These are phyloP conservation scores for Boletus sp. DNA, from an alignment of 768 basidiomycete genomes.

Conservation along the genomic window DNA sequence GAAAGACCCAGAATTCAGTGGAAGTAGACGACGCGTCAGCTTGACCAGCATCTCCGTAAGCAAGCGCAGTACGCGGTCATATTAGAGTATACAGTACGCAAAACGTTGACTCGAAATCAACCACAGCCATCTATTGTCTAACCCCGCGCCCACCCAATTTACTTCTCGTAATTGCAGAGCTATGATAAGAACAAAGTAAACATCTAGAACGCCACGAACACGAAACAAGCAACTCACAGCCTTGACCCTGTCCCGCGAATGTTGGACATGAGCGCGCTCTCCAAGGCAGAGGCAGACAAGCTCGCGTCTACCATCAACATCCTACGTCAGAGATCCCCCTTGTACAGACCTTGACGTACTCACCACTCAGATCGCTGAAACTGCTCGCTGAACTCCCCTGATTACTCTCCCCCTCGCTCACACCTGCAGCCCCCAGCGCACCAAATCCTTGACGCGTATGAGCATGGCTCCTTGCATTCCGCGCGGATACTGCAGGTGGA, in stretches of 20 bases:
- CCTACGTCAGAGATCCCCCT: background rate
- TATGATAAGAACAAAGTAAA: slow-evolving; percentile 11
- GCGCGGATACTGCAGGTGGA: slow-evolving; percentile 56
- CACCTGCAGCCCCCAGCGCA: slow-evolving; percentile 38
- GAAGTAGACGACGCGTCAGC: slow-evolving; percentile 22
- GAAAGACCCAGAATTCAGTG: slow-evolving; percentile 24
- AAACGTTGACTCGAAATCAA: background rate
- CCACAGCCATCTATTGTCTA: slow-evolving; percentile 22
- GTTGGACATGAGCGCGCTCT: slow-evolving; percentile 79
- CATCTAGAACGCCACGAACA: background rate
- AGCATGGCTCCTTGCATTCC: slow-evolving; percentile 51
- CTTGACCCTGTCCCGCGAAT: slow-evolving; percentile 64
- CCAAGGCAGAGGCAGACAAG: slow-evolving; percentile 74
- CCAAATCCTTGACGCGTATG: slow-evolving; percentile 46
- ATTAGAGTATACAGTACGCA: slow-evolving; percentile 5
- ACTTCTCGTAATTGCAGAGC: slow-evolving; percentile 38
- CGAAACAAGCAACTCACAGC: slow-evolving; percentile 49
- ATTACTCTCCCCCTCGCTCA: slow-evolving; percentile 58
- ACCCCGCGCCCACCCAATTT: slow-evolving; percentile 26
- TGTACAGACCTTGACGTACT: slow-evolving; percentile 19
- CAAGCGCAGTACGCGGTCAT: slow-evolving; percentile 6
- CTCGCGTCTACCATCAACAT: slow-evolving; percentile 52
- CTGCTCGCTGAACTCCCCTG: slow-evolving; percentile 76
- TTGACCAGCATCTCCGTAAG: slow-evolving; percentile 2
- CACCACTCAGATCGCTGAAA: slow-evolving; percentile 86